Conservation (phyloP, 2,329 filamentous ascomycete species). For the Apiospora kogelbergensis region DNA sequence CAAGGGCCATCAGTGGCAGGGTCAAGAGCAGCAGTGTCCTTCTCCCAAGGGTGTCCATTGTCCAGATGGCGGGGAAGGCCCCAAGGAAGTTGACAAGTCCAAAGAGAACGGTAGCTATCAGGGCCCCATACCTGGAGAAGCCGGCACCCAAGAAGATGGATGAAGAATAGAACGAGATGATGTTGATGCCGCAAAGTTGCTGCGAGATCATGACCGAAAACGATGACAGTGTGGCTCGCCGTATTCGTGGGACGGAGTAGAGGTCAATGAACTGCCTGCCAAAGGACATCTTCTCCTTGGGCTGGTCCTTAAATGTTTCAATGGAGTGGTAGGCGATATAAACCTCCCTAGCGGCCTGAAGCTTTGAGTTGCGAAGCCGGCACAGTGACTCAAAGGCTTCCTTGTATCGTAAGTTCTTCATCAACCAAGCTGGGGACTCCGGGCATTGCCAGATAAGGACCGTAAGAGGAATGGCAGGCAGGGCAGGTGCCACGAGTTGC, state of each 20-base stretch:
- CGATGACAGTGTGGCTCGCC: slow-evolving; percentile 65
- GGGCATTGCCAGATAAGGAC: slow-evolving; percentile 58
- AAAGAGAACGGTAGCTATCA: slow-evolving; percentile 44
- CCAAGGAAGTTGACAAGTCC: slow-evolving; percentile 63
- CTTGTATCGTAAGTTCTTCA: slow-evolving; percentile 55
- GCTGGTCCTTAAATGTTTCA: neutral
- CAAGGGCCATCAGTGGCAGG: slow-evolving; percentile 63
- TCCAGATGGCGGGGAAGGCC: slow-evolving; percentile 65
- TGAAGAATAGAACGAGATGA: slow-evolving; percentile 49
- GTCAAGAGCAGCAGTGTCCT: slow-evolving; percentile 63
- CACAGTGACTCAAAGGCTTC: slow-evolving; percentile 58
- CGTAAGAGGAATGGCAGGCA: slow-evolving; percentile 62
- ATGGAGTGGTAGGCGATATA: slow-evolving; percentile 53
- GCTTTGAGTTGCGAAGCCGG: slow-evolving; percentile 54
- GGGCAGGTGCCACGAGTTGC: slow-evolving; percentile 63
- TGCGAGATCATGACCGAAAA: slow-evolving; percentile 68
- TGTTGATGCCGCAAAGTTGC: slow-evolving; percentile 57
- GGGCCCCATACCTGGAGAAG: slow-evolving; percentile 36
- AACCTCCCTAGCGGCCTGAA: slow-evolving; percentile 63
- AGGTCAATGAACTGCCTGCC: slow-evolving; percentile 38
- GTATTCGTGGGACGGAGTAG: slow-evolving; percentile 57
- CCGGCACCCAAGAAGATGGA: slow-evolving; percentile 46
- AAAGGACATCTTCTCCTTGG: neutral
- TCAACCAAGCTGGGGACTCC: slow-evolving; percentile 63
- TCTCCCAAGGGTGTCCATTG: slow-evolving; percentile 67